Conservation (phyloP, 2,329 filamentous ascomycete genomes). For the Endocalyx cinctus region DNA sequence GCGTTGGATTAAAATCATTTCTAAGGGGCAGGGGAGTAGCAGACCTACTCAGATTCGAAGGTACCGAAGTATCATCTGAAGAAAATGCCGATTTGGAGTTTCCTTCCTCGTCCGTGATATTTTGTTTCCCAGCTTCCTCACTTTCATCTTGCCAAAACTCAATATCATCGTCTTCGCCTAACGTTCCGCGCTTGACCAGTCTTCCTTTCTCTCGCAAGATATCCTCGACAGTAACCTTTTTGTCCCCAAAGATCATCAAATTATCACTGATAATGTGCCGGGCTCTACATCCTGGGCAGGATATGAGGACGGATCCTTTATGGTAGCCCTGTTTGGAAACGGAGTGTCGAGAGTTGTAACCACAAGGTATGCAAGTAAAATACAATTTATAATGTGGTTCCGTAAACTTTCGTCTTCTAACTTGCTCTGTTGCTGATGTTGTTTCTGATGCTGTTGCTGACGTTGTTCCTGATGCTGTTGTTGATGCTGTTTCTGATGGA, state of each 20-base stretch:
- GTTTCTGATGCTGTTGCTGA: no score
- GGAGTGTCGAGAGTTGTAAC: slow-evolving; percentile 72
- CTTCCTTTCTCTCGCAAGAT: slow-evolving; percentile 72
- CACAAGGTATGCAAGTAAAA: slow-evolving; percentile 90
- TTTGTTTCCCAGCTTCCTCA: not conserved
- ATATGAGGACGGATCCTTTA: slow-evolving; percentile 80
- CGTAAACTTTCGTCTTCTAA: not conserved
- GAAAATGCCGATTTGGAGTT: no score
- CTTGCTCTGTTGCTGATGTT: no score
- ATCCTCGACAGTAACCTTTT: slow-evolving; percentile 68
- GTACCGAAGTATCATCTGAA: no score
- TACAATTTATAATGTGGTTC: slow-evolving; percentile 77
- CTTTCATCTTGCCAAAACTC: slow-evolving; percentile 73
- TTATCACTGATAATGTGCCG: slow-evolving; percentile 92
- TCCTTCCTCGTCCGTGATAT: no score
- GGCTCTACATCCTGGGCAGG: slow-evolving; percentile 80
- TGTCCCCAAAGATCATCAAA: slow-evolving; percentile 70
- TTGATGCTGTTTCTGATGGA: slow-evolving; percentile 24
- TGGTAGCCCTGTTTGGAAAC: slow-evolving; percentile 96
- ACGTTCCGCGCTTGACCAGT: slow-evolving; percentile 64
- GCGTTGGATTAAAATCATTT: no score
- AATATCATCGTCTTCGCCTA: slow-evolving; percentile 76
- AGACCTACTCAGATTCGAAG: no score
- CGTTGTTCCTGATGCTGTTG: no score
- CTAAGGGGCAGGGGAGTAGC: no score